Evolutionary conservation across 1,139 yeast species (phyloP).

Genomic region (Magnusiomyces suaveolens): DNA sequence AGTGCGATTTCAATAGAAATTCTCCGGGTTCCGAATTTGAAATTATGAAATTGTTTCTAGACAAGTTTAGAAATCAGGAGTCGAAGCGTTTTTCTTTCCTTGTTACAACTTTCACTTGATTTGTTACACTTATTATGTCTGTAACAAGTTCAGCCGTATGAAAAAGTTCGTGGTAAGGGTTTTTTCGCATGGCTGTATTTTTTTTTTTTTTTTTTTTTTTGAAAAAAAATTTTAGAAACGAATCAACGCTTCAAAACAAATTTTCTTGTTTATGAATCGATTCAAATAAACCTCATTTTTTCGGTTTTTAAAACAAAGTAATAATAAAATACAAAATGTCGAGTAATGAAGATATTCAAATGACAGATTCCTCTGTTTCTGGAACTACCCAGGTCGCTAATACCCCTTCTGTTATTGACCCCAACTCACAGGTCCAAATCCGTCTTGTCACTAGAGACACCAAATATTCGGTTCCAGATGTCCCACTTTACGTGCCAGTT

Average conservation of each 20-base stretch:
- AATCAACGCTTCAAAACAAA: not conserved
- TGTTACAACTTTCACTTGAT: too few relatives aligned
- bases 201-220: slow-evolving; percentile 5
- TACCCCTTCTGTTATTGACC: not conserved
- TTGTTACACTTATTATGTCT: not conserved
- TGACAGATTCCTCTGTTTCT: not conserved
- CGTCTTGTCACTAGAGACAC: slow-evolving; percentile 80
- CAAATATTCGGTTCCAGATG: slow-evolving; percentile 68
- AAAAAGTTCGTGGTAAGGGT: not conserved
- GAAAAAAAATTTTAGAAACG: too few relatives aligned
- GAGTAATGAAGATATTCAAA: not conserved
- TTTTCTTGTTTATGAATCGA: not conserved
- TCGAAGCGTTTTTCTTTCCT: too few relatives aligned
- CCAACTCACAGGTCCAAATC: slow-evolving; percentile 49
- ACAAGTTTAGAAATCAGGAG: too few relatives aligned
- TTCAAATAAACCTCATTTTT: not conserved
- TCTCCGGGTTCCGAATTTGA: too few relatives aligned
- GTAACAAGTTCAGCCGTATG: slow-evolving; percentile 1
- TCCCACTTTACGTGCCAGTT: slow-evolving; percentile 70
- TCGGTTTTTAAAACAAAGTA: not conserved
- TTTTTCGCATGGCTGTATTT: not conserved
- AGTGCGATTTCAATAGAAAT: too few relatives aligned
- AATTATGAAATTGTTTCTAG: too few relatives aligned
- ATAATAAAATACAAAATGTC: not conserved
- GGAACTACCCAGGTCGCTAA: not conserved